phyloP scores from a whole-genome alignment of 2,329 filamentous ascomycete genomes.

The Calycina herbarum region DNA sequence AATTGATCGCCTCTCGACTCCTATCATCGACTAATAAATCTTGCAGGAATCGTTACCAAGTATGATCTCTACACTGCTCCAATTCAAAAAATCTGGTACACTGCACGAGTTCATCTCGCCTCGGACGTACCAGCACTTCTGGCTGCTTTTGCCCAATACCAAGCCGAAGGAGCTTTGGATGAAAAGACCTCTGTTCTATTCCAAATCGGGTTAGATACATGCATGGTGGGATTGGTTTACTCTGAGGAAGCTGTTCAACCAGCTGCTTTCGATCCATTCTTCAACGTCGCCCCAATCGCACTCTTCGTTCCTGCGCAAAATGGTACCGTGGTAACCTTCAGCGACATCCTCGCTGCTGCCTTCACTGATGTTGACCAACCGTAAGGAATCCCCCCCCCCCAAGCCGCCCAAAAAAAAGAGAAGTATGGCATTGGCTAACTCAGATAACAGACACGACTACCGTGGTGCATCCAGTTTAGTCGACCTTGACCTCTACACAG shows the following conservation, averaged over 20 bases:
- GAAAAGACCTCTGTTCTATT: constrained; percentile 3
- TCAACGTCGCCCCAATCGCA: background rate
- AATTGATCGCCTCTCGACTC: background rate
- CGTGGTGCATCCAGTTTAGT: constrained; percentile 9
- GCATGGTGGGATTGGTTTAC: constrained; percentile 8
- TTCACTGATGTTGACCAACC: constrained; percentile 1
- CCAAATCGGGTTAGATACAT: constrained; percentile 4
- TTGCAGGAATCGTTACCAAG: constrained; percentile 47
- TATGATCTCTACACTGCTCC: constrained; percentile 45
- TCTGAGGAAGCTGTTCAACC: constrained; percentile 2
- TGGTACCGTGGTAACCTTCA: constrained; percentile 10
- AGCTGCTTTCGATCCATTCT: constrained; percentile 9
- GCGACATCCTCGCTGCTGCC: background rate
- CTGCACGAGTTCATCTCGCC: constrained; percentile 7
- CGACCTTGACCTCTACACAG: constrained; percentile 9
- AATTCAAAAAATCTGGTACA: constrained; percentile 22
- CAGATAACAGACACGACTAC: constrained; percentile 14
- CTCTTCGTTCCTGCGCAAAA: constrained; percentile 8
- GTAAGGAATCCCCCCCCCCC: background rate
- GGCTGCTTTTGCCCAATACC: constrained; percentile 13
- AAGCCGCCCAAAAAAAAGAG: background rate
- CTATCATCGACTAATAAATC: background rate
- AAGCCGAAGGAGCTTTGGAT: constrained; percentile 9
- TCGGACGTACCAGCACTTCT: constrained; percentile 11
- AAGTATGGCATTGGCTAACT: background rate